Evolutionary conservation across 192 early-diverging fungal genomes (phyloP).

Genomic region (Mortierella claussenii): DNA sequence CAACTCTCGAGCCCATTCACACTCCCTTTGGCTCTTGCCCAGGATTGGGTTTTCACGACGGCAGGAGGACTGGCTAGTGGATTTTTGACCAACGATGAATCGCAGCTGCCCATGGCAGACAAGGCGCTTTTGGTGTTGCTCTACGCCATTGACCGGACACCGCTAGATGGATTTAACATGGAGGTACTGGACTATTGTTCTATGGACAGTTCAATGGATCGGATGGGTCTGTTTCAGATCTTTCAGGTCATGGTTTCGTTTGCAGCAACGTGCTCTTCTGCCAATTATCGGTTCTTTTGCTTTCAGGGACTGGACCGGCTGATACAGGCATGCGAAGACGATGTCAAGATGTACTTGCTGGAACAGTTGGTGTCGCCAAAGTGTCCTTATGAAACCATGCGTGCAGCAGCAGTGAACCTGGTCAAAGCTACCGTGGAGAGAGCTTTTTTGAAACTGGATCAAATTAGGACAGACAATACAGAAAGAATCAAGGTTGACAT

Average conservation of each 20-base stretch:
- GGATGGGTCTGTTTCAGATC: slow-evolving; percentile 41
- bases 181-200: slow-evolving; percentile 34
- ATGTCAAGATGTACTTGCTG: slow-evolving; percentile 53
- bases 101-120: slow-evolving; percentile 40
- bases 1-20: slow-evolving; percentile 19
- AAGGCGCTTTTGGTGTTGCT: slow-evolving; percentile 35
- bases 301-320: slow-evolving; percentile 50
- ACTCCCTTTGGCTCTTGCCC: slow-evolving; percentile 33
- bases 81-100: slow-evolving; percentile 32
- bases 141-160: slow-evolving; percentile 39
- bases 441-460: slow-evolving; percentile 31
- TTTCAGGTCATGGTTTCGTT: slow-evolving; percentile 54
- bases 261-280: slow-evolving; percentile 52
- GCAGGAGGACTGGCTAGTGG: slow-evolving; percentile 45
- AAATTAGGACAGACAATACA: slow-evolving; percentile 8
- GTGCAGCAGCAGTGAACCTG: slow-evolving; percentile 56
- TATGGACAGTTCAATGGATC: slow-evolving; percentile 21
- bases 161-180: slow-evolving; percentile 28
- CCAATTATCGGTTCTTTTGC: slow-evolving; percentile 54
- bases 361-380: slow-evolving; percentile 47
- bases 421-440: slow-evolving; percentile 56
- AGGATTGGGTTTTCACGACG: slow-evolving; percentile 37
- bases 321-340: slow-evolving; percentile 51
- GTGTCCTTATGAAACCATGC: slow-evolving; percentile 62
- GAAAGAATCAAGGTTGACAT: slow-evolving; percentile 10